Base-by-base conservation (phyloP, 345 rosid species). In the Eutrema yunnanense region DNA sequence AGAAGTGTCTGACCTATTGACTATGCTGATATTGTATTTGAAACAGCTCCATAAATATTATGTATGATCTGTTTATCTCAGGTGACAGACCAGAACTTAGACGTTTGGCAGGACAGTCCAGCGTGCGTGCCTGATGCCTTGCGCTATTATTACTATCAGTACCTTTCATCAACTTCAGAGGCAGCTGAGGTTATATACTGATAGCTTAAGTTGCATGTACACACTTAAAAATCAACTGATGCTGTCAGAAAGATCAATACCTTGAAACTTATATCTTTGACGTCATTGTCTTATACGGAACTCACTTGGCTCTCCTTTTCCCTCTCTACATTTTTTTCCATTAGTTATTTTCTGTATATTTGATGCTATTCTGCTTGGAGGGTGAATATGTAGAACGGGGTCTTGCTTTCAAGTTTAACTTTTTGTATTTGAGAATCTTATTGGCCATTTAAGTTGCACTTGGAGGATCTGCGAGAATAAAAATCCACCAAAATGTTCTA, bases 41-140 rank as follows among this genome's bases (percentile, higher is more conserved):
- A 50, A 47, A 13, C 52, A 74, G 51, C 9, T 74, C 22, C 6
- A 34, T 70, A 54, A 26, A 42, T 47, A 63, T 37, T 26, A 19
- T 53, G 41, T 67, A 19, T 56, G 47, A 41, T 62, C 30, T 76
- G 67, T 60, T 63, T 59, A 73, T 46, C 75, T 84, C 90, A 94
- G 98, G 98, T 89, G 77, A 81, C 89, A 14, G 97, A 91, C 79
- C 98, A 94, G 80, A 89, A 91, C 76, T 82, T 94, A 61, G 97
- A 94, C 65, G 84, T 83, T 67, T 88, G 96, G 98, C 84, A 87
- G 84, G 84, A 86, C 74, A 83, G 91, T 65, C 89, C 97, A 52
- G 98, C 98, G 54, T 56, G 73, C 47, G 96, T 91, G 30, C 91
- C 92, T 57, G 97, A 94, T 88, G 98, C 98, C 47, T 78, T 94